Evolutionary conservation across 169 alveolate genomes (phyloP).

Genomic region (Miamiensis avidus): DNA sequence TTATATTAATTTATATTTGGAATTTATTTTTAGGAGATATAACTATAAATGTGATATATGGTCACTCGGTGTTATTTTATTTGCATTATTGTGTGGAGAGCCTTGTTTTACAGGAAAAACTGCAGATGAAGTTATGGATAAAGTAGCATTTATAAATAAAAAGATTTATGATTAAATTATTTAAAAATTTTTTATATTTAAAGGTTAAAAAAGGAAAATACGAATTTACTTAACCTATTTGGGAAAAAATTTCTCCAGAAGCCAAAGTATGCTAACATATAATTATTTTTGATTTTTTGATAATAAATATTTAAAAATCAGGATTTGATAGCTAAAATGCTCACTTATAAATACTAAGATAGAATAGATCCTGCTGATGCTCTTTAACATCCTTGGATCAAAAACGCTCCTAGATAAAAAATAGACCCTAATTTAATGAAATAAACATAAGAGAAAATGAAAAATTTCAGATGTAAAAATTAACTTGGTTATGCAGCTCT

Average conservation of each 20-base stretch:
- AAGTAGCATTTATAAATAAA: neutral
- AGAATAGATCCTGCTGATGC: neutral
- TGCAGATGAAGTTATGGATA: neutral
- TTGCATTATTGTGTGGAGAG: constrained; percentile 24
- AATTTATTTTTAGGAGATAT: neutral
- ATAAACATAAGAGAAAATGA: neutral
- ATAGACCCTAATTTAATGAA: neutral
- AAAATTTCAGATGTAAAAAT: neutral
- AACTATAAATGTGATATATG: constrained; percentile 37
- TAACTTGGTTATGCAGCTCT: neutral
- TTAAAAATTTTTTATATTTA: no score
- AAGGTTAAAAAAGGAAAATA: neutral
- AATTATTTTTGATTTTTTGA: no score
- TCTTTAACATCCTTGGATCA: neutral
- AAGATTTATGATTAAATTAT: no score
- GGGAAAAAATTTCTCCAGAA: neutral
- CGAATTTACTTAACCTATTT: neutral
- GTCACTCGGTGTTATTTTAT: constrained; percentile 25
- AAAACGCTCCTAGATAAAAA: neutral
- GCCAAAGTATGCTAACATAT: neutral
- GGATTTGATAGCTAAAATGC: neutral
- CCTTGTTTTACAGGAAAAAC: constrained; percentile 17
- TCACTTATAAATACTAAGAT: neutral
- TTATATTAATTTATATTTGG: no score
- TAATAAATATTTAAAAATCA: no score